These are phyloP conservation scores for Pestalotiopsis sp. DNA, from an alignment of 2,329 filamentous ascomycete genomes.

Conservation along the genomic window DNA sequence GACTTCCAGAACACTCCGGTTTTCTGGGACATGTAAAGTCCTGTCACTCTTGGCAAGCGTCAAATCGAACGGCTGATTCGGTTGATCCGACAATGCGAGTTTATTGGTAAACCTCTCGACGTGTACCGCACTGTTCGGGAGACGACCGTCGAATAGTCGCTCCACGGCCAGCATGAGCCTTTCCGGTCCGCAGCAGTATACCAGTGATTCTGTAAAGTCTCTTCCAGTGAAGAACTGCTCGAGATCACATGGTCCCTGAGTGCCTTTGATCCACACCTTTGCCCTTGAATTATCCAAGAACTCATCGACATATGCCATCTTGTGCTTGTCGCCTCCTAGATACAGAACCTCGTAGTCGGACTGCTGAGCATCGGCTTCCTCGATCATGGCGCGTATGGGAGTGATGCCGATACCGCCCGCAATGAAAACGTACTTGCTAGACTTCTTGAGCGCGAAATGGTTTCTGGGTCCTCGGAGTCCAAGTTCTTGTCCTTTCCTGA, in stretches of 20 bases:
- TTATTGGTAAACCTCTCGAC: not conserved
- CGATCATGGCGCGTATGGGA: not conserved
- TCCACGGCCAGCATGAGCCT: not conserved
- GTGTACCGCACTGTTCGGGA: not conserved
- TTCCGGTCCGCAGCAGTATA: not conserved
- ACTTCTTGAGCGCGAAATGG: not conserved
- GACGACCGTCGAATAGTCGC: not conserved
- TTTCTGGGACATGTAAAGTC: not conserved
- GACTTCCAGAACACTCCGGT: not conserved
- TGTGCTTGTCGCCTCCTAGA: not conserved
- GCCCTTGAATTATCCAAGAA: not conserved
- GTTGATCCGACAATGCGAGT: not conserved
- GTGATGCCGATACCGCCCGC: not conserved
- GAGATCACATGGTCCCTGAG: not conserved
- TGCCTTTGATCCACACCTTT: not conserved
- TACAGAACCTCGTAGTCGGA: not conserved
- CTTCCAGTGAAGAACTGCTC: not conserved
- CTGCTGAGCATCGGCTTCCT: not conserved
- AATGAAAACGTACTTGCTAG: not conserved
- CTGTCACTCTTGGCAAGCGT: not conserved
- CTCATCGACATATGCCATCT: not conserved
- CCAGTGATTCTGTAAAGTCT: not conserved
- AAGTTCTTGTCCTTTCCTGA: not conserved
- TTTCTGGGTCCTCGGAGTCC: not conserved
- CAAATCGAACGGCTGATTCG: not conserved